phyloP scores from a whole-genome alignment of 164 flowering plant species.

The Umbellularia californica region DNA sequence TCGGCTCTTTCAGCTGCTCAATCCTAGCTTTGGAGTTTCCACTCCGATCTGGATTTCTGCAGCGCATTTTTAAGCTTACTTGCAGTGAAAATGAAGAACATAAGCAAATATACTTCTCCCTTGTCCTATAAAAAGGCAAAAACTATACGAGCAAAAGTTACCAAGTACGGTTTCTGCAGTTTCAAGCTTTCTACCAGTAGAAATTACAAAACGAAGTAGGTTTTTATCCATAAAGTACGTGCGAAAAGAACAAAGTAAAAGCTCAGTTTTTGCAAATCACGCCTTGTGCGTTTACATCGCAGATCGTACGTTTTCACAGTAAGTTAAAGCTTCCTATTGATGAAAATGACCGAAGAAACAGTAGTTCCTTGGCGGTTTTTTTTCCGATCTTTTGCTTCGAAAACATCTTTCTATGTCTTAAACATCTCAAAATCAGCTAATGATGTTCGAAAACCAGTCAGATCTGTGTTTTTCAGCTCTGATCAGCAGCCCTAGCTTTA shows the following conservation, averaged over 20 bases:
- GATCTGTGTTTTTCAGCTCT: slow-evolving; percentile 1
- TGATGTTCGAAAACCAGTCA: not conserved
- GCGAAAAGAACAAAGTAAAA: too few relatives aligned
- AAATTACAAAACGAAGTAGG: too few relatives aligned
- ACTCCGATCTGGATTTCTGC: not conserved
- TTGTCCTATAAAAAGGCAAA: too few relatives aligned
- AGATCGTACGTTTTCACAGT: not conserved
- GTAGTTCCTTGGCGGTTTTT: not conserved
- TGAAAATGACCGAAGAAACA: too few relatives aligned
- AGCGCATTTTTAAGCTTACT: not conserved
- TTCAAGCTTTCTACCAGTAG: too few relatives aligned
- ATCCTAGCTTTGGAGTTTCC: not conserved
- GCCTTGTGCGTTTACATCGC: too few relatives aligned
- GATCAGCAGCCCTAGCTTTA: not conserved
- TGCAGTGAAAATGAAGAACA: not conserved
- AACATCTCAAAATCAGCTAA: not conserved
- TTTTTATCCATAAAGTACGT: too few relatives aligned
- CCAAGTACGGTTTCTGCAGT: too few relatives aligned
- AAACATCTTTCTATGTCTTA: not conserved
- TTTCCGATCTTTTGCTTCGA: not conserved
- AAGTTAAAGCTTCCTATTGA: not conserved
- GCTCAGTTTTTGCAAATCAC: not conserved
- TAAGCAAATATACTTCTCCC: not conserved
- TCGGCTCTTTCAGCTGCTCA: not conserved
- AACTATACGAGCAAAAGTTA: too few relatives aligned